Evolutionary conservation across 2,329 filamentous ascomycete genomes (phyloP).

Genomic region (Nectriaceae sp.): DNA sequence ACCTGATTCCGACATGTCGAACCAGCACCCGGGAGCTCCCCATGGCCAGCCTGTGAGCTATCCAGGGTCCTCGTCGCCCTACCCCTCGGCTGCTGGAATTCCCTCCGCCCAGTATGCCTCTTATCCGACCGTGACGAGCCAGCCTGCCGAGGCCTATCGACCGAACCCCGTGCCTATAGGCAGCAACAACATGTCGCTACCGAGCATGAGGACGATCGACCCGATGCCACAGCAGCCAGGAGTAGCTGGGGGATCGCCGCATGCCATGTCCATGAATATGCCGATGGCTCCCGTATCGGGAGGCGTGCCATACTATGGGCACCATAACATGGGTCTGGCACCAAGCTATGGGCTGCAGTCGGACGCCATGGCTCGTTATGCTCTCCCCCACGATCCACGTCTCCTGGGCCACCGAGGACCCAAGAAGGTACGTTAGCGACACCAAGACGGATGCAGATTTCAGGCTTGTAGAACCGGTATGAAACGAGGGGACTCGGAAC

Average conservation of each 20-base stretch:
- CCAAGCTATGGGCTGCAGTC: constrained; percentile 44
- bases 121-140: constrained; percentile 31
- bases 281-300: constrained; percentile 29
- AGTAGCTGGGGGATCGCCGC: constrained; percentile 32
- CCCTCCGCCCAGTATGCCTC: constrained; percentile 32
- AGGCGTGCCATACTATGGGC: constrained; percentile 47
- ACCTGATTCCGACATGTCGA: constrained; percentile 35
- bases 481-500: constrained; percentile 12
- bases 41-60: constrained; percentile 34
- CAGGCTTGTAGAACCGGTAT: neutral
- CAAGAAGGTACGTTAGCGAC: constrained; percentile 54
- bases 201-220: constrained; percentile 45
- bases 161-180: constrained; percentile 28
- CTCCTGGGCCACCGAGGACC: constrained; percentile 51
- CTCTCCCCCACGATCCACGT: constrained; percentile 51
- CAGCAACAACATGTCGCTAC: constrained; percentile 36
- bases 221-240: constrained; percentile 31
- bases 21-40: constrained; percentile 32
- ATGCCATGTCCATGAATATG: constrained; percentile 40
- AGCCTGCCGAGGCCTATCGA: constrained; percentile 33
- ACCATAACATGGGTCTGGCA: constrained; percentile 36
- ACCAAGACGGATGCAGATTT: constrained; percentile 1
- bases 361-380: constrained; percentile 47
- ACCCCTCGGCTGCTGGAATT: constrained; percentile 21
- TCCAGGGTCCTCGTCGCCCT: constrained; percentile 25